Conservation (phyloP, 345 rosid genomes). For the Eucalyptus regnans region DNA sequence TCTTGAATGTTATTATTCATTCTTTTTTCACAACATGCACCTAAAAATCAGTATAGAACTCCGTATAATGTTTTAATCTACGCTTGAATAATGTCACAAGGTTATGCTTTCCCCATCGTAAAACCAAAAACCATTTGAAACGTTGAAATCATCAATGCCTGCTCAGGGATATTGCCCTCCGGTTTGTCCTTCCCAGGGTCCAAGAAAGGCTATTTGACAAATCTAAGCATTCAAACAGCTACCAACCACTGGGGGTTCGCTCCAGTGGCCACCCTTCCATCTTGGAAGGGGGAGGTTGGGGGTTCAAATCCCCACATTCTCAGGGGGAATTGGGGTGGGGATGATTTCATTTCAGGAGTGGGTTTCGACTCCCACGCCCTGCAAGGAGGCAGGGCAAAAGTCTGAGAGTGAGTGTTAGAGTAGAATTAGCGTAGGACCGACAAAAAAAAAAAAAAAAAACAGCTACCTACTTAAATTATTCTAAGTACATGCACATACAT, state of each 20-base stretch:
- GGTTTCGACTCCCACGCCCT: too few relatives aligned
- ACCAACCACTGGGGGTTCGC: background rate
- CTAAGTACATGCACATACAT: background rate
- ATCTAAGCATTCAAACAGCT: background rate
- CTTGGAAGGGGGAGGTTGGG: too few relatives aligned
- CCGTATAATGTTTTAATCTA: background rate
- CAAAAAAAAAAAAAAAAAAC: background rate
- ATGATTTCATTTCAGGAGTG: too few relatives aligned
- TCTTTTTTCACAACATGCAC: background rate
- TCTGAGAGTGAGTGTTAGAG: too few relatives aligned
- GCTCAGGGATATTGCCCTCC: background rate
- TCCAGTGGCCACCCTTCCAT: too few relatives aligned
- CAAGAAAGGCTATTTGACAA: background rate
- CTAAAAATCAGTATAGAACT: background rate
- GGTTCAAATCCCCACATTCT: too few relatives aligned
- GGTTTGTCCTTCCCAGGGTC: background rate
- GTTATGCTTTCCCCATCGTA: background rate
- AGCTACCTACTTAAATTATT: background rate
- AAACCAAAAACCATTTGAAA: background rate
- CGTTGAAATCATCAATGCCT: background rate
- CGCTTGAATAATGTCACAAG: background rate
- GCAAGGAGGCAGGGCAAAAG: too few relatives aligned
- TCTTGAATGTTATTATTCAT: background rate
- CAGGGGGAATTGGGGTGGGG: too few relatives aligned
- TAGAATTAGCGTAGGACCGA: too few relatives aligned